Conservation (phyloP, 139 green algal genomes). For the Closterium sp. region DNA sequence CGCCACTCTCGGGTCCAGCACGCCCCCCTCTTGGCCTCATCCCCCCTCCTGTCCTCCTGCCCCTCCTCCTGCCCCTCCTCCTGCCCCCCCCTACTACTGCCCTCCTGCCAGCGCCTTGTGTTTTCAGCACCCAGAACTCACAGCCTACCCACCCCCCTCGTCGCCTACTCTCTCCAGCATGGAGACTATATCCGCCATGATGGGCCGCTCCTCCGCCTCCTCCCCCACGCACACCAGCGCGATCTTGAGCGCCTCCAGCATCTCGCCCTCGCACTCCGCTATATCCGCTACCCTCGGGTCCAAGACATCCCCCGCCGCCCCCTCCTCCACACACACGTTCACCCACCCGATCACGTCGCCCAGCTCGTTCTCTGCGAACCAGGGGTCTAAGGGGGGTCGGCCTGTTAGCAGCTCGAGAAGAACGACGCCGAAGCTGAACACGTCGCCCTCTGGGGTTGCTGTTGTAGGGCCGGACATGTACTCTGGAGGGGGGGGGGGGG, state of each 20-base stretch:
- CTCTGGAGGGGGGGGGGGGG: background rate
- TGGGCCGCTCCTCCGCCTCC: background rate
- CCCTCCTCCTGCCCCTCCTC: no score
- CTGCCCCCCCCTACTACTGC: no score
- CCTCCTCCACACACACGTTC: background rate
- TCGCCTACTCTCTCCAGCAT: no score
- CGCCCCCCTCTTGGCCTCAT: no score
- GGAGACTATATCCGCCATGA: background rate
- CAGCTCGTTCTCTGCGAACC: background rate
- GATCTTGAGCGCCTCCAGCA: background rate
- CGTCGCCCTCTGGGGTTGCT: background rate
- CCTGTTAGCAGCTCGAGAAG: background rate
- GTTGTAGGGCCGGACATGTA: background rate
- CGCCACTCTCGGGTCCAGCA: background rate
- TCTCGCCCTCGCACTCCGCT: background rate
- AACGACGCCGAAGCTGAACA: conserved; percentile 5
- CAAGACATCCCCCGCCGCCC: background rate
- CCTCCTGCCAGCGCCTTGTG: no score
- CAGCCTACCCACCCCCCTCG: no score
- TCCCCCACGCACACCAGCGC: background rate
- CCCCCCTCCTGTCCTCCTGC: no score
- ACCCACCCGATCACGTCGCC: background rate
- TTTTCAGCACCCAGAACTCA: no score
- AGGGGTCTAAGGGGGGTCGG: background rate
- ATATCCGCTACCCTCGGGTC: background rate